Evolutionary conservation across 305 asterid genomes (phyloP), one percentile per base, ranked within the genome.

Genomic region (Fraxinus sp.): DNA sequence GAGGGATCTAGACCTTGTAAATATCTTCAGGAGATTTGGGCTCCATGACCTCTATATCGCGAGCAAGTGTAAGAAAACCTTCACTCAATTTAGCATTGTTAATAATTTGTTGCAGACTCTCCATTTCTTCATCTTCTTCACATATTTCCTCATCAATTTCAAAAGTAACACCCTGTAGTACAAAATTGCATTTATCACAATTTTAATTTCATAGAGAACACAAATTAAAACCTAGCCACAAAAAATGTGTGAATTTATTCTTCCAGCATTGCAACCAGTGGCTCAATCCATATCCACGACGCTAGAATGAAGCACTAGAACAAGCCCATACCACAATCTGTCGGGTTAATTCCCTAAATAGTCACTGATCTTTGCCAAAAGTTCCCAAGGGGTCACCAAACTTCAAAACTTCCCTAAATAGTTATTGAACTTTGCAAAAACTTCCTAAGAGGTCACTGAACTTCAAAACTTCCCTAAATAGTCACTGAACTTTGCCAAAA

Each of bases 1-100:
- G 35, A 46, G 13, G 70, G 36, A 81, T 79, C 35, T 70, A 78
- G 75, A 95, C 99, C 97, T 96, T 96, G 90, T 93, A 96, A 71
- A 96, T 95, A 84, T 96, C 99, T 64, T 95, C 99, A 11, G 98
- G 99, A 82, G 97, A 92, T 89, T 94, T 96, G 79, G 99, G 92
- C 90, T 96, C 99, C 98, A 95, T 96, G 83, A 96, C 99, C 89
- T 95, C 99, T 78, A 96, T 93, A 89, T 96, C 99, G 46, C 98
- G 97, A 82, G 98, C 99, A 89, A 96, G 98, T 37, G 98, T 90
- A 83, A 96, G 98, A 89, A 87, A 96, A 39, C 99, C 99, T 89
- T 96, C 98, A 89, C 87, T 93, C 89, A 95, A 83, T 90, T 93
- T 94, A 33, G 91, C 32, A 86, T 93, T 96, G 87, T 91, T 92